Percentiles rank a stretch among this genome's conserved stretches.
These are phyloP conservation scores for Apiospora pterosperma DNA, from an alignment of 2,329 filamentous ascomycete species.

Conservation along the genomic window DNA sequence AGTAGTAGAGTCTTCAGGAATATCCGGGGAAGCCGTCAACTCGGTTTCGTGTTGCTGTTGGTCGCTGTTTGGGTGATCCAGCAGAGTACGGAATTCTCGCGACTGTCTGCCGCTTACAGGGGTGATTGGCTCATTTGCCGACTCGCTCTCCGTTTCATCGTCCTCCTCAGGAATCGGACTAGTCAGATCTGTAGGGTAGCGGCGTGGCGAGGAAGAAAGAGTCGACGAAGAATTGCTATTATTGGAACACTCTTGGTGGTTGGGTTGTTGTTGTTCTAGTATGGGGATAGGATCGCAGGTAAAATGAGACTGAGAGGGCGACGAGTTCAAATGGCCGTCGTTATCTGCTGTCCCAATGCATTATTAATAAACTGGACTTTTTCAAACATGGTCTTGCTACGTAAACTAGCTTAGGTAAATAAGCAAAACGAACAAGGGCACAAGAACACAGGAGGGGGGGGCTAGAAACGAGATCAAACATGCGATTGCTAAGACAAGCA, in stretches of 20 bases:
- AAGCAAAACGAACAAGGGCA: neutral
- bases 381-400: neutral
- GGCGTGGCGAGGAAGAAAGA: conserved; percentile 37
- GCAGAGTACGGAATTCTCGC: conserved; percentile 46
- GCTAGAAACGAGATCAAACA: conserved; percentile 1
- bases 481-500: neutral
- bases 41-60: neutral
- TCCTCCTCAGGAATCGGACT: conserved; percentile 54
- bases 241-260: conserved; percentile 3
- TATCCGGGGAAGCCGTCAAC: conserved; percentile 3
- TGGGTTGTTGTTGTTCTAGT: neutral
- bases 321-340: conserved; percentile 4
- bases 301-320: conserved; percentile 10
- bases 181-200: conserved; percentile 46
- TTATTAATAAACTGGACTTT: conserved; percentile 2
- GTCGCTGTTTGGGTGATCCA: neutral
- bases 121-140: conserved; percentile 57
- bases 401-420: neutral
- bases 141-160: conserved; percentile 59
- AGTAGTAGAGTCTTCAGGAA: neutral
- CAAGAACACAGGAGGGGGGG: neutral
- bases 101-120: conserved; percentile 57
- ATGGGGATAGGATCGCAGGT: conserved; percentile 4
- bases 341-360: neutral
- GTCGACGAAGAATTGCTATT: conserved; percentile 5